Conservation (phyloP, 495 filamentous ascomycete genomes). For the Jackrogersella minutella region DNA sequence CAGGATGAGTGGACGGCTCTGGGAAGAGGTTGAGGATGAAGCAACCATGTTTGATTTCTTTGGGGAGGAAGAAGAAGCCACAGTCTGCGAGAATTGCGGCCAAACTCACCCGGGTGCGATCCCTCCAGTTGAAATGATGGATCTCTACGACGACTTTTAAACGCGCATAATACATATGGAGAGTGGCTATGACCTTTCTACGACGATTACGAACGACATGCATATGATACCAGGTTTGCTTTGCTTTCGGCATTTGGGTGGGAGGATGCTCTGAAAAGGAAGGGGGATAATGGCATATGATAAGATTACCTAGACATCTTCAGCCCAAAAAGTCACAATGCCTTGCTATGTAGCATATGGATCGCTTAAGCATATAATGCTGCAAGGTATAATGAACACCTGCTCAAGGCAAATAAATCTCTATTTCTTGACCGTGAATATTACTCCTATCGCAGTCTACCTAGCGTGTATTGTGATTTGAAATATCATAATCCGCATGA, state of each 20-base stretch:
- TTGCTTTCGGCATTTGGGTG: slow-evolving; percentile 30
- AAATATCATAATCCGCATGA: too few relatives aligned
- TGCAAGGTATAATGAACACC: background rate
- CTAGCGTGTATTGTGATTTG: too few relatives aligned
- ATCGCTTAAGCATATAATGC: background rate
- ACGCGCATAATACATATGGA: background rate
- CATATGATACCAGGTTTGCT: slow-evolving; percentile 43
- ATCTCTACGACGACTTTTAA: slow-evolving; percentile 38
- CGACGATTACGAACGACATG: slow-evolving; percentile 36
- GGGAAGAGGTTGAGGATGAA: slow-evolving; percentile 41
- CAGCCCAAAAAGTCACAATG: too few relatives aligned
- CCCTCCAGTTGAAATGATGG: slow-evolving; percentile 38
- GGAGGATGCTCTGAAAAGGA: slow-evolving; percentile 2
- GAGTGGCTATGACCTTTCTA: slow-evolving; percentile 3
- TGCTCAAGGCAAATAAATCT: background rate
- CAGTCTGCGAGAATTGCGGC: slow-evolving; percentile 49
- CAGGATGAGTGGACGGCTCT: slow-evolving; percentile 47
- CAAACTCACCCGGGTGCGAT: slow-evolving; percentile 47
- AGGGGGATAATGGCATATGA: background rate
- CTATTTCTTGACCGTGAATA: background rate
- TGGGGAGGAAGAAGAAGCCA: slow-evolving; percentile 43
- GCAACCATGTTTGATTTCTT: slow-evolving; percentile 43
- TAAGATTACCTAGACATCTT: background rate
- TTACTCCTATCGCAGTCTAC: too few relatives aligned
- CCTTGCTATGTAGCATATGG: slow-evolving; percentile 9